Conservation (phyloP, 148 eudicot genomes). For the Camellia sinensis region DNA sequence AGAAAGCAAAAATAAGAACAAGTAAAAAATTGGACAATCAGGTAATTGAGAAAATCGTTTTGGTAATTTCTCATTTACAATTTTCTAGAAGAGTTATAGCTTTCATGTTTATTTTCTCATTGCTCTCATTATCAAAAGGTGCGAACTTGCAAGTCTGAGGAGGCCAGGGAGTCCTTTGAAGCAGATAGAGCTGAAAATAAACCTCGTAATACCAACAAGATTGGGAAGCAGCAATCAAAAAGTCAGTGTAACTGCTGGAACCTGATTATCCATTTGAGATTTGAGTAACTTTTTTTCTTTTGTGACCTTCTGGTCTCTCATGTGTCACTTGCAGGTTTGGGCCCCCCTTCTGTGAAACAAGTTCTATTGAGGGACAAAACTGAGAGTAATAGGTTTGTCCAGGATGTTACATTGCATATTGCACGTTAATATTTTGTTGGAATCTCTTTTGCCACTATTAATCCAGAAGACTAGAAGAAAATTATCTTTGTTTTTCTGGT, state of each 20-base stretch:
- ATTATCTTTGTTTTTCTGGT: background rate
- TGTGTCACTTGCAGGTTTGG: conserved; percentile 24
- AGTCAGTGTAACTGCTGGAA: conserved; percentile 21
- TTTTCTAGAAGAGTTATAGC: no score
- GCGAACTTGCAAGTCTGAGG: conserved; percentile 22
- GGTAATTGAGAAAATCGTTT: conserved; percentile 19
- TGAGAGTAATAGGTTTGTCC: conserved; percentile 34
- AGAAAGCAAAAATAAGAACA: conserved; percentile 13
- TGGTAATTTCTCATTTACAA: background rate
- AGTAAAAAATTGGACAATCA: conserved; percentile 18
- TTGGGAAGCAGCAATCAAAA: conserved; percentile 22
- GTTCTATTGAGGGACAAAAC: conserved; percentile 18
- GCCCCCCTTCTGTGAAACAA: conserved; percentile 20
- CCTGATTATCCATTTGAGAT: background rate
- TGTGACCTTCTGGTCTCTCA: background rate
- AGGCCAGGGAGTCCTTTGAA: conserved; percentile 15
- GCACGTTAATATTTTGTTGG: background rate
- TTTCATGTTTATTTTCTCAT: background rate
- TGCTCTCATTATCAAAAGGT: conserved; percentile 10
- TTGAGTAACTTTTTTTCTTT: background rate
- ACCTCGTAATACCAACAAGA: conserved; percentile 11
- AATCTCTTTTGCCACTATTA: background rate
- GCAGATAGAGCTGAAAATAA: conserved; percentile 13
- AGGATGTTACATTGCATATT: background rate
- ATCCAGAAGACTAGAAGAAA: background rate